A percentile compares a stretch with the other conserved stretches of the same genome.
phyloP scores from a whole-genome alignment of 805 yeast species.

The Metschnikowia corniflorae region DNA sequence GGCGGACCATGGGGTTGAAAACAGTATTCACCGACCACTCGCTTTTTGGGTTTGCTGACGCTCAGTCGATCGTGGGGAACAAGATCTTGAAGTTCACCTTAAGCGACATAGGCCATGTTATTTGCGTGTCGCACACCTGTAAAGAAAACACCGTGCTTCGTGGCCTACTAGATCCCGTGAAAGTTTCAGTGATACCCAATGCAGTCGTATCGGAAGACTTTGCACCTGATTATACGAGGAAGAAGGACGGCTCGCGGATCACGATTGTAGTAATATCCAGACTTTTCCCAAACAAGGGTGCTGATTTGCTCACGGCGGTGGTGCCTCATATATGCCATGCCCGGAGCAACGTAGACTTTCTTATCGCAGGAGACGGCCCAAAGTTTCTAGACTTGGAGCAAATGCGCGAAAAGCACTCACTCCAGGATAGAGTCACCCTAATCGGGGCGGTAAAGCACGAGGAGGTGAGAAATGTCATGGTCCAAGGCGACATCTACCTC shows the following conservation, averaged over 20 bases:
- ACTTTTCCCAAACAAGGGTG: constrained; percentile 93
- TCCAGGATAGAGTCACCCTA: constrained; percentile 83
- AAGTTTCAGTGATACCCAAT: constrained; percentile 90
- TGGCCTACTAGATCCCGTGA: constrained; percentile 72
- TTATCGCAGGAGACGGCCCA: constrained; percentile 97
- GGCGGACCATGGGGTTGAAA: constrained; percentile 83
- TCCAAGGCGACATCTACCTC: constrained; percentile 86
- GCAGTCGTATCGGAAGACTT: constrained; percentile 89
- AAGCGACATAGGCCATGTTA: constrained; percentile 85
- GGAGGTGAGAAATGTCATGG: constrained; percentile 88
- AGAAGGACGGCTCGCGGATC: constrained; percentile 29
- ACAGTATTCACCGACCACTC: constrained; percentile 97
- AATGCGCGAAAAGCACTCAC: constrained; percentile 80
- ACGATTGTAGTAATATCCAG: constrained; percentile 90
- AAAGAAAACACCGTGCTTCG: constrained; percentile 92
- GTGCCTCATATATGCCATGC: constrained; percentile 76
- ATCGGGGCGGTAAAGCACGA: constrained; percentile 90
- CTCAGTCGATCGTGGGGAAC: constrained; percentile 80
- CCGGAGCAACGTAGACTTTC: constrained; percentile 63
- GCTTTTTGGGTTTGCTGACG: constrained; percentile 86
- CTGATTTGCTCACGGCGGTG: constrained; percentile 77
- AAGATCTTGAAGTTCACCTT: constrained; percentile 79
- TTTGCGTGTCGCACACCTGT: constrained; percentile 96
- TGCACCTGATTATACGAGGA: constrained; percentile 38
- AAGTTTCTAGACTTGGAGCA: constrained; percentile 91